phyloP scores from a whole-genome alignment of 2,329 filamentous ascomycete genomes.

The Tricladium varicosporioides region DNA sequence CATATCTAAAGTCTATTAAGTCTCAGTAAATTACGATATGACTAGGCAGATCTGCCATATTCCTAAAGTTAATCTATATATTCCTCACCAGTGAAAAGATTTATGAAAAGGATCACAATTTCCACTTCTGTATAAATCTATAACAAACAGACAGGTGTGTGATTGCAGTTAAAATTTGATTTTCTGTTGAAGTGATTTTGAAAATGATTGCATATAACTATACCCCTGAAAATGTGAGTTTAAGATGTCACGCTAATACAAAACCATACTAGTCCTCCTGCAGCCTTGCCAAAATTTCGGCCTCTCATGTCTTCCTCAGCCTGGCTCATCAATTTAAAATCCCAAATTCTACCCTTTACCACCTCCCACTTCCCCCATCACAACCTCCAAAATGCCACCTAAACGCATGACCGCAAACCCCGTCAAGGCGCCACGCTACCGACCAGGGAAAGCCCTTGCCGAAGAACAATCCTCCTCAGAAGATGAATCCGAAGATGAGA shows the following conservation, averaged over 20 bases:
- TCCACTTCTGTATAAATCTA: too few species aligned
- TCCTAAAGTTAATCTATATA: too few species aligned
- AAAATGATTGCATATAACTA: too few species aligned
- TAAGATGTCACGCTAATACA: background rate
- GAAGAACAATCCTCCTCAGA: slow-evolving; percentile 41
- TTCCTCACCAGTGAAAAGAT: too few species aligned
- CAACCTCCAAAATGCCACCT: slow-evolving; percentile 51
- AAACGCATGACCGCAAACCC: slow-evolving; percentile 95
- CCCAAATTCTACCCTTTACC: background rate
- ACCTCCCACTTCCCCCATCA: slow-evolving; percentile 1
- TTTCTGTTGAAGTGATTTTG: too few species aligned
- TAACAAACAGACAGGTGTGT: too few species aligned
- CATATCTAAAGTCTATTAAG: too few species aligned
- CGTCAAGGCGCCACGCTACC: slow-evolving; percentile 73
- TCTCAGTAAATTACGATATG: too few species aligned
- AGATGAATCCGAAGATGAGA: slow-evolving; percentile 48
- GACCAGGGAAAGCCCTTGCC: slow-evolving; percentile 74
- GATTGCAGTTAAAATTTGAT: too few species aligned
- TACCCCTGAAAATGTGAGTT: background rate
- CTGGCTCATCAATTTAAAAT: background rate
- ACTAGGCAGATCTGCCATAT: too few species aligned
- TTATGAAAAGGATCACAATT: too few species aligned
- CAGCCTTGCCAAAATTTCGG: slow-evolving; percentile 1
- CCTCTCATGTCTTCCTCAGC: background rate
- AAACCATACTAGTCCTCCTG: background rate